Conservation (phyloP, 2,329 filamentous ascomycete species). For the Salinomyces thailandicus region DNA sequence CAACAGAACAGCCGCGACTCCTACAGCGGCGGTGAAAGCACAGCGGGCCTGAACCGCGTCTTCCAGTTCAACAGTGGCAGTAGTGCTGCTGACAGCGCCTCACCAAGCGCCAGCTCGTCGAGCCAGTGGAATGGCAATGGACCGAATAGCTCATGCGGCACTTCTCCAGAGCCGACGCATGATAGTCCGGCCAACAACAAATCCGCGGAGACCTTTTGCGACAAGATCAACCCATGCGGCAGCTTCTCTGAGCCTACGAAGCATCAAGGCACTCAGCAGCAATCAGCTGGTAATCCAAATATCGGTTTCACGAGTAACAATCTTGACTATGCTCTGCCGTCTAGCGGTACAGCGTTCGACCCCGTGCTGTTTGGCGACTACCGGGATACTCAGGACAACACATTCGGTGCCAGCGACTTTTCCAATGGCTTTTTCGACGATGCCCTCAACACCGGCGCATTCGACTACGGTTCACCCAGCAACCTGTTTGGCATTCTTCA, state of each 20-base stretch:
- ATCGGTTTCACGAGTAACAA: slow-evolving; percentile 6
- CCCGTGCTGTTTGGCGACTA: slow-evolving; percentile 87
- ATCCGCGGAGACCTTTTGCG: slow-evolving; percentile 34
- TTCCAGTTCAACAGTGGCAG: slow-evolving; percentile 42
- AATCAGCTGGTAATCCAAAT: slow-evolving; percentile 8
- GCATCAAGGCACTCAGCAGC: slow-evolving; percentile 5
- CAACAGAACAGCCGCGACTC: slow-evolving; percentile 12
- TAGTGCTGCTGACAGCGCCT: slow-evolving; percentile 37
- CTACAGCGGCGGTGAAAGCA: slow-evolving; percentile 33
- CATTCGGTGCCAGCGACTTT: slow-evolving; percentile 57
- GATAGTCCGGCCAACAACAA: slow-evolving; percentile 55
- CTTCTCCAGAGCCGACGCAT: slow-evolving; percentile 64
- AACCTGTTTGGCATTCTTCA: slow-evolving; percentile 48
- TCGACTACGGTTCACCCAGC: slow-evolving; percentile 70
- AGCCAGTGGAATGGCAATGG: slow-evolving; percentile 44
- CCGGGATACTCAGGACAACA: slow-evolving; percentile 75
- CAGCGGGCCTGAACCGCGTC: slow-evolving; percentile 34
- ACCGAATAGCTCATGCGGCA: slow-evolving; percentile 58
- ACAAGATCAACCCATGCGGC: slow-evolving; percentile 39
- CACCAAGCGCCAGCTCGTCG: slow-evolving; percentile 41
- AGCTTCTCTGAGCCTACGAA: slow-evolving; percentile 10
- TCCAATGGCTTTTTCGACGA: slow-evolving; percentile 56
- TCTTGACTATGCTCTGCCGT: slow-evolving; percentile 18
- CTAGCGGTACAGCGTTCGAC: slow-evolving; percentile 69
- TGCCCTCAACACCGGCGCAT: slow-evolving; percentile 31